Evolutionary conservation across 2,329 filamentous ascomycete species (phyloP).

Genomic region (Delphinella strobiligena): DNA sequence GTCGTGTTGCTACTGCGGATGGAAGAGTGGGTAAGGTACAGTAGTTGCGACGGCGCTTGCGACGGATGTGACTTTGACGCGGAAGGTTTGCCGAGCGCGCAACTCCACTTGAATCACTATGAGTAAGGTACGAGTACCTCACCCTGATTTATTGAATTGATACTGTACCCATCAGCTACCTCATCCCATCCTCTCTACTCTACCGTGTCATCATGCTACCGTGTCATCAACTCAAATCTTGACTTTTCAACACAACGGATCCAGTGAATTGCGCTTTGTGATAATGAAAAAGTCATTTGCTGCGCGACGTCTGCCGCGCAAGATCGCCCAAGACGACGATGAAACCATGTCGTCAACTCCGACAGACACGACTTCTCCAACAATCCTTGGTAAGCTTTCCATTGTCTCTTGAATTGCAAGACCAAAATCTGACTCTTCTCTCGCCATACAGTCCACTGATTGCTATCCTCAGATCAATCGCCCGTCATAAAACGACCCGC

Average conservation of each 20-base stretch:
- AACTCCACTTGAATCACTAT: neutral
- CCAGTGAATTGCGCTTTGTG: no score
- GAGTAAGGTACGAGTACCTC: no score
- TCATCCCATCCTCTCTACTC: no score
- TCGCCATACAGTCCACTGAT: slow-evolving; percentile 14
- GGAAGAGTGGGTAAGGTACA: no score
- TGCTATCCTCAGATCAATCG: slow-evolving; percentile 8
- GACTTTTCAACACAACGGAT: no score
- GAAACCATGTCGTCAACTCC: slow-evolving; percentile 24
- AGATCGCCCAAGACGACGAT: slow-evolving; percentile 62
- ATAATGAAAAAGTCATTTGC: slow-evolving; percentile 47
- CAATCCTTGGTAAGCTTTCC: slow-evolving; percentile 28
- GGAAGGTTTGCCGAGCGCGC: neutral
- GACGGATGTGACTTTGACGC: no score
- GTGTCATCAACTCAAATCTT: neutral
- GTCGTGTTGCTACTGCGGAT: no score
- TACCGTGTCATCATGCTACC: no score
- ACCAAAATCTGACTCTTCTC: slow-evolving; percentile 17
- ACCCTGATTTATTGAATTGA: no score
- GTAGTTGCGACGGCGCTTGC: no score
- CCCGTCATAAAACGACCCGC: slow-evolving; percentile 42
- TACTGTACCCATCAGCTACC: neutral
- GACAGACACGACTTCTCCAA: slow-evolving; percentile 14
- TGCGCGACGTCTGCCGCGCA: slow-evolving; percentile 56
- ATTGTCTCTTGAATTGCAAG: neutral